Evolutionary conservation across 169 alveolate genomes (phyloP).

Genomic region (Nephromyces sp.): DNA sequence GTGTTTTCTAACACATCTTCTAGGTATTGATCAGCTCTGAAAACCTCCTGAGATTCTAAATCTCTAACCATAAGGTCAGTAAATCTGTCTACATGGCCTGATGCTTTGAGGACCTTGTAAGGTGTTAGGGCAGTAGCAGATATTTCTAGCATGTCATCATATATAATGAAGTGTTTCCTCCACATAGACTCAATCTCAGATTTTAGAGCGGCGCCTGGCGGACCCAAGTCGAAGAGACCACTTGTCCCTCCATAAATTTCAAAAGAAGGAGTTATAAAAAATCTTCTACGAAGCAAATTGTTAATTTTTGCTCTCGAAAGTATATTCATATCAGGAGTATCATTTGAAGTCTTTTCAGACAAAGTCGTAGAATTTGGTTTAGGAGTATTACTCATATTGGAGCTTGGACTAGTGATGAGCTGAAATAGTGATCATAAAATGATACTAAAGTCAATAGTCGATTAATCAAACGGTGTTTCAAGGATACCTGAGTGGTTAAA

Average conservation of each 20-base stretch:
- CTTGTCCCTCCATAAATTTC: constrained; percentile 84
- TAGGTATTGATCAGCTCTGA: constrained; percentile 74
- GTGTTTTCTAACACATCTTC: constrained; percentile 43
- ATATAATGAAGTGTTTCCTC: constrained; percentile 90
- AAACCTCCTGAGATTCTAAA: constrained; percentile 62
- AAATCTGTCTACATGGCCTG: constrained; percentile 94
- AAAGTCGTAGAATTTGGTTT: too few species aligned
- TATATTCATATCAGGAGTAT: too few species aligned
- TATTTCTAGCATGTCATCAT: constrained; percentile 92
- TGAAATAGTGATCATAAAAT: too few species aligned
- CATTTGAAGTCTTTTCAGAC: too few species aligned
- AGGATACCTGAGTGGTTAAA: too few species aligned
- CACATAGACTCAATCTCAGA: constrained; percentile 82
- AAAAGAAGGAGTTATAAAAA: constrained; percentile 70
- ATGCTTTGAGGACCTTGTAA: constrained; percentile 81
- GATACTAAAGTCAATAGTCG: too few species aligned
- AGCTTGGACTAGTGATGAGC: too few species aligned
- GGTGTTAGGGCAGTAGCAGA: constrained; percentile 63
- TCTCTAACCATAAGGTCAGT: constrained; percentile 93
- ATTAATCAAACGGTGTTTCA: too few species aligned
- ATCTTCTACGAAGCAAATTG: constrained; percentile 69
- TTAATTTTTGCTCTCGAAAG: constrained; percentile 42
- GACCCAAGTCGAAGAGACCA: constrained; percentile 88
- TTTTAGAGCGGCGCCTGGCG: constrained; percentile 92
- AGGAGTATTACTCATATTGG: too few species aligned